Conservation (phyloP, 306 rosid genomes). For the Sphenostylis stenocarpa region DNA sequence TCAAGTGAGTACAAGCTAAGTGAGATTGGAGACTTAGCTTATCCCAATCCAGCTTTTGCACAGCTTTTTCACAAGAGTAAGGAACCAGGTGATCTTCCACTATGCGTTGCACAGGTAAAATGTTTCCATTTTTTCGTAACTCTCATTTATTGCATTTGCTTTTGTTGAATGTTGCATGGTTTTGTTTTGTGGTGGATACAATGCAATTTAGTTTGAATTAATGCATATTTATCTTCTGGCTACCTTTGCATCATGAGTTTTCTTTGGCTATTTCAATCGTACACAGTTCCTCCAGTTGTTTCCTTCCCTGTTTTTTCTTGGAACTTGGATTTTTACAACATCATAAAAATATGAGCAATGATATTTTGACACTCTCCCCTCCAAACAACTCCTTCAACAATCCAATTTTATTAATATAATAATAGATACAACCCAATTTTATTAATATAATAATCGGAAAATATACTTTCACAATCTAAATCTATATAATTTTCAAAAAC, state of each 20-base stretch:
- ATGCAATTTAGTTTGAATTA: neutral
- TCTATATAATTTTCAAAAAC: too few relatives aligned
- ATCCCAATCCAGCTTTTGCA: slow-evolving; percentile 69
- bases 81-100: slow-evolving; percentile 53
- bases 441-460: too few relatives aligned
- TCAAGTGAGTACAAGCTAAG: slow-evolving; percentile 51
- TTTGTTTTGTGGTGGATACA: neutral
- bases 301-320: neutral
- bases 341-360: too few relatives aligned
- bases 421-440: too few relatives aligned
- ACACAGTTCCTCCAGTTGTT: too few relatives aligned
- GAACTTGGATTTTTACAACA: neutral
- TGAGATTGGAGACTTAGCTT: slow-evolving; percentile 67
- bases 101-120: slow-evolving; percentile 65
- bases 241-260: too few relatives aligned
- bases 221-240: neutral
- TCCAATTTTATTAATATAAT: too few relatives aligned
- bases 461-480: too few relatives aligned
- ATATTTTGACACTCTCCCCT: too few relatives aligned
- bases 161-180: neutral
- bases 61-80: slow-evolving; percentile 49
- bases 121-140: neutral
- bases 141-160: neutral
- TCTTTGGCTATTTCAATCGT: too few relatives aligned
- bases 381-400: too few relatives aligned